Evolutionary conservation across 2,329 filamentous ascomycete genomes (phyloP).

Genomic region (Ophiostoma piceae): DNA sequence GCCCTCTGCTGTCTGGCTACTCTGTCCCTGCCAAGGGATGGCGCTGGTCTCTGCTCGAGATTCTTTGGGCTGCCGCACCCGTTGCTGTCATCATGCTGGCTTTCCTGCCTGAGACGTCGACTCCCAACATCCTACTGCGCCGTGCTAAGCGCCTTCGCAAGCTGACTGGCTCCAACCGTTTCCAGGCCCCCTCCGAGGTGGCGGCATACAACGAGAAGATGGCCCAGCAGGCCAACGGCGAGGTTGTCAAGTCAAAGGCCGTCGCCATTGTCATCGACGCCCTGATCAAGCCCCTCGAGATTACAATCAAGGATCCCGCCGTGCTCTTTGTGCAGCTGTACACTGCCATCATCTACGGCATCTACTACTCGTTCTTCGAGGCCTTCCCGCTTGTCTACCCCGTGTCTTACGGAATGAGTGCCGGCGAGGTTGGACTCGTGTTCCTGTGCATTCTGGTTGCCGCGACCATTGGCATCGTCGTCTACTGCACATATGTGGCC

Average conservation of each 20-base stretch:
- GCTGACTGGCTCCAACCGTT: slow-evolving; percentile 50
- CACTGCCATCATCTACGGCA: slow-evolving; percentile 56
- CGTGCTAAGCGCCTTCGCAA: slow-evolving; percentile 50
- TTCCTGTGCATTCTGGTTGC: slow-evolving; percentile 58
- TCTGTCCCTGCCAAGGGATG: slow-evolving; percentile 33
- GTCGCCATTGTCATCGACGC: slow-evolving; percentile 47
- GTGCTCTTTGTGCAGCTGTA: slow-evolving; percentile 59
- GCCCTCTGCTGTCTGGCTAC: slow-evolving; percentile 45
- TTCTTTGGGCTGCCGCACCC: slow-evolving; percentile 33
- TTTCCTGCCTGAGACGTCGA: slow-evolving; percentile 38
- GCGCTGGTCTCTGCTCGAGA: slow-evolving; percentile 36
- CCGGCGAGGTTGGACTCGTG: slow-evolving; percentile 54
- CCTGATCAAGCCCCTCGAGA: slow-evolving; percentile 50
- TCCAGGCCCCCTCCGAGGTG: slow-evolving; percentile 60
- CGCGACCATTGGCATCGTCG: slow-evolving; percentile 46
- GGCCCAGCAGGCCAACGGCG: slow-evolving; percentile 36
- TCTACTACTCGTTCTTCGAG: slow-evolving; percentile 61
- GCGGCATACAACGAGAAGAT: slow-evolving; percentile 27
- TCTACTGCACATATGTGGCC: slow-evolving; percentile 49
- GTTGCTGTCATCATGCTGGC: slow-evolving; percentile 40
- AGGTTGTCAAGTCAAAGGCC: slow-evolving; percentile 28
- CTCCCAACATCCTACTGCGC: slow-evolving; percentile 47
- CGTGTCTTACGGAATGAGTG: slow-evolving; percentile 53
- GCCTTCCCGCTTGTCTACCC: slow-evolving; percentile 62
- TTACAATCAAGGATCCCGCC: slow-evolving; percentile 57